Percentiles rank a stretch among this genome's conserved stretches.
Conservation (phyloP, 202 grass and related monocot species). For the Hordeum pubiflorum region DNA sequence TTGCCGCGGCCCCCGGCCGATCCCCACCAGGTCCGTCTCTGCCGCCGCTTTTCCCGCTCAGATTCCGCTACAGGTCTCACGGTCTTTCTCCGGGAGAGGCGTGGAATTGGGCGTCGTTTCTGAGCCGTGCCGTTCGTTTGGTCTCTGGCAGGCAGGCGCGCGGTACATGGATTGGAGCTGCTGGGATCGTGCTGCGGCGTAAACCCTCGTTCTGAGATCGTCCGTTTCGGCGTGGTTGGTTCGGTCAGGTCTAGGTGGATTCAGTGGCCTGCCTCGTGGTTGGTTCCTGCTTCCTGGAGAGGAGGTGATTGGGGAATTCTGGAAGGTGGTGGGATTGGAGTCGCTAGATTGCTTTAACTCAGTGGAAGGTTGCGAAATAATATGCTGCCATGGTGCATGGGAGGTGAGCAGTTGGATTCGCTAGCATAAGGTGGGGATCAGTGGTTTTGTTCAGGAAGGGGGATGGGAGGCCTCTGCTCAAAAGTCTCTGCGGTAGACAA, state of each 20-base stretch:
- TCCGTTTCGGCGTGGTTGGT: neutral
- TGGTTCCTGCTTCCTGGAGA: neutral
- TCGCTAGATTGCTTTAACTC: neutral
- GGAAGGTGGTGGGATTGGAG: neutral
- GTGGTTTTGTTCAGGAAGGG: slow-evolving; percentile 5
- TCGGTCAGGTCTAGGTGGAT: neutral
- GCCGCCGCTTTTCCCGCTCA: neutral
- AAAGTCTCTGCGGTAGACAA: slow-evolving; percentile 72
- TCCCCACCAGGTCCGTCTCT: neutral
- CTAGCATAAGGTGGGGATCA: slow-evolving; percentile 3
- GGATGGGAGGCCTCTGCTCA: slow-evolving; percentile 85
- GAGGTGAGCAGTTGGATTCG: slow-evolving; percentile 15
- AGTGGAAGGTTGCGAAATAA: neutral
- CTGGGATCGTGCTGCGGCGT: neutral
- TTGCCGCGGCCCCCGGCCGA: neutral
- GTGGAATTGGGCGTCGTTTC: neutral
- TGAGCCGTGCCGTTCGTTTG: neutral
- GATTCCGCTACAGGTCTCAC: neutral
- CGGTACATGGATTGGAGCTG: slow-evolving; percentile 29
- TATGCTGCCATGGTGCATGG: neutral
- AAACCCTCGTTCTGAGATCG: slow-evolving; percentile 7
- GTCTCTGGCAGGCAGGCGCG: neutral
- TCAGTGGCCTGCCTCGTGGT: neutral
- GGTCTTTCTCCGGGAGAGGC: neutral
- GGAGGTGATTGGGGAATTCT: neutral